Base-by-base conservation (phyloP, 768 basidiomycete species). In the Phlebiopsis flavidoalba region DNA sequence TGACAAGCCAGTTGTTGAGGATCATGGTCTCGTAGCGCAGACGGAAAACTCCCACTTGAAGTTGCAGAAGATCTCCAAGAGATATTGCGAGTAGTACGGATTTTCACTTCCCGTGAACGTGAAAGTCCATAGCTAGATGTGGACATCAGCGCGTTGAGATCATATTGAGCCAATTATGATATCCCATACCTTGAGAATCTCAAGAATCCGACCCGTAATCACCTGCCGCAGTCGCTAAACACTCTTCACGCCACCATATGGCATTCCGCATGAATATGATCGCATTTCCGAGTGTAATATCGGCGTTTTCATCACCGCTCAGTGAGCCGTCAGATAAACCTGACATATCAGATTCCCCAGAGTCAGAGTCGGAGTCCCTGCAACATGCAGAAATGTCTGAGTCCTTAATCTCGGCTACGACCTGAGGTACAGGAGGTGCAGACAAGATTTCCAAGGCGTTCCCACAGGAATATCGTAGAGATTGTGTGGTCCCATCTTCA, bases 1-100 rank as follows among this genome's bases (percentile, higher is more conserved):
- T 66, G 35, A 66, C 64, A n/a, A 66, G 61, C 64, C 64, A 64
- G 52, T 63, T 66, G 19, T 52, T 52, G 14, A 66, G 15, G 8
- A 62, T 21, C 8, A 53, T 54, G 0, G 31, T 17, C 5, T n/a
- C 24, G 55, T 5, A 47, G 17, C 0, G 55, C 26, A 10, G 24
- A 17, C 8, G 58, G 52, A 31, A 51, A n/a, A 43, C 33, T 64
- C 60, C 24, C 26, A 52, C 24, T 53, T 54, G 26, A 61, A 26
- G 15, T 53, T 61, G 60, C 56, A 58, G 48, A 40, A 60, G n/a
- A 51, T 57, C 35, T 64, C 57, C 1, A 64, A 31, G 17, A 64
- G 57, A 33, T 61, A 61, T n/a, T 26, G 26, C 0, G 48, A 15
- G 35, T 64, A 64, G 53, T 61, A 48, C 19, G 60, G 17, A 36